Evolutionary conservation across 1,284 basidiomycete species (phyloP), one percentile per base, ranked within the genome.

Genomic region (Schizopora paradoxa): DNA sequence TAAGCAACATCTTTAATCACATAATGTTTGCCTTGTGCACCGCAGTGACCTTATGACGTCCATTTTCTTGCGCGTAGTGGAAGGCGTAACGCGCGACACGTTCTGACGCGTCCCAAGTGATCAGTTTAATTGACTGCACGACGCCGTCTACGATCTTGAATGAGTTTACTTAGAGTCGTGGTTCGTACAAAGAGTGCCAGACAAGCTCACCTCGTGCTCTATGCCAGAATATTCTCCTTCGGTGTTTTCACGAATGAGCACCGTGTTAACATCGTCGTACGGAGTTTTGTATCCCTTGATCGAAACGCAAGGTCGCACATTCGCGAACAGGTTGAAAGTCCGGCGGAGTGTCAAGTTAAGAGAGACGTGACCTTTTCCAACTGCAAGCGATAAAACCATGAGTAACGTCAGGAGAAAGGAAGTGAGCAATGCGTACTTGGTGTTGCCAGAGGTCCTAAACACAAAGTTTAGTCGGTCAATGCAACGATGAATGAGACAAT

Each of bases 11-110:
- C 22, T 31, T 27, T 8, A 18, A 16, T 33, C 16, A 89, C 92
- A 99, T 99, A 73, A 99, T 98, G 65, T 96, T 97, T 32, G 96
- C 96, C 74, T 99, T 99, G 77, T 99, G 96, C 32, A 99, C 96
- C 36, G 96, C 96, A 26, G 95, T 99, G 53, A 99, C 96, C 58
- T 91, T 85, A 66, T 86, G 86, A 54, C 96, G 77, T 56, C 89
- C 89, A 61, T 82, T 85, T 51, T 87, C 77, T 61, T 87, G 79
- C 27, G 96, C 96, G 62, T 98, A 97, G 70, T 98, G 82, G 82
- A 99, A 99, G 11, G 96, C 96, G 66, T 99, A 99, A 48, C 93
- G 86, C 39, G 96, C 95, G 46, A 99, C 95, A 50, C 96, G 91
- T 70, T 98, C 94, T 11, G 95, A 98, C 19, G 96, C 96, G 54